These are phyloP conservation scores for Arctostaphylos glauca DNA, from an alignment of 148 eudicot genomes.

Conservation along the genomic window DNA sequence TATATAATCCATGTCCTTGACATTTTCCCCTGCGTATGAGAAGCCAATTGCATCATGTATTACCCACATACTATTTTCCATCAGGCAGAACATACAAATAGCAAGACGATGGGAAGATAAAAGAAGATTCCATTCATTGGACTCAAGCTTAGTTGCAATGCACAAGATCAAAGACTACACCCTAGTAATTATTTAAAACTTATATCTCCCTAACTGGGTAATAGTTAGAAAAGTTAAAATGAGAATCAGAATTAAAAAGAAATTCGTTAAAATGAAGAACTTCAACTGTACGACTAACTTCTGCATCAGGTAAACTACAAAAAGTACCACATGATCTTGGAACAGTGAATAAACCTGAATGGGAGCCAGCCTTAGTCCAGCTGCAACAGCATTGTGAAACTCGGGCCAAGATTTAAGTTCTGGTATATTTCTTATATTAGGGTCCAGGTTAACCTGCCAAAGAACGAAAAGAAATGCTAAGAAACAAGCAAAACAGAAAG, in stretches of 20 bases:
- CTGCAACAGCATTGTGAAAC: conserved; percentile 99
- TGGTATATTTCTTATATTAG: conserved; percentile 75
- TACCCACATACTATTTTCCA: background rate
- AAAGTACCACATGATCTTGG: background rate
- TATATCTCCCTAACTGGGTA: background rate
- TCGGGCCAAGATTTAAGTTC: conserved; percentile 97
- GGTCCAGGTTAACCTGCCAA: conserved; percentile 85
- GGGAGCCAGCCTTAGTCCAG: conserved; percentile 81
- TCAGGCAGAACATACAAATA: conserved; percentile 9
- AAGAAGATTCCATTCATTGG: conserved; percentile 9
- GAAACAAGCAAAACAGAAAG: background rate
- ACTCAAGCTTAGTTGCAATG: background rate
- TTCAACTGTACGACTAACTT: background rate
- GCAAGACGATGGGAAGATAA: background rate
- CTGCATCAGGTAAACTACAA: background rate
- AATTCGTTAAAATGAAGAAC: background rate
- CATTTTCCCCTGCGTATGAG: conserved; percentile 71
- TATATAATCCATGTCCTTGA: conserved; percentile 96
- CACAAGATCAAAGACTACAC: background rate
- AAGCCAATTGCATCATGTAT: conserved; percentile 1
- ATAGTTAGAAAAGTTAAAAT: conserved; percentile 2
- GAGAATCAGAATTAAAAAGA: background rate
- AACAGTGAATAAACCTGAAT: conserved; percentile 55
- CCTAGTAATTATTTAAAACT: background rate
- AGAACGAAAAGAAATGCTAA: background rate